Percentiles rank a stretch among this genome's conserved stretches.
Conservation (phyloP, 1,284 basidiomycete genomes). For the Bjerkandera adusta region DNA sequence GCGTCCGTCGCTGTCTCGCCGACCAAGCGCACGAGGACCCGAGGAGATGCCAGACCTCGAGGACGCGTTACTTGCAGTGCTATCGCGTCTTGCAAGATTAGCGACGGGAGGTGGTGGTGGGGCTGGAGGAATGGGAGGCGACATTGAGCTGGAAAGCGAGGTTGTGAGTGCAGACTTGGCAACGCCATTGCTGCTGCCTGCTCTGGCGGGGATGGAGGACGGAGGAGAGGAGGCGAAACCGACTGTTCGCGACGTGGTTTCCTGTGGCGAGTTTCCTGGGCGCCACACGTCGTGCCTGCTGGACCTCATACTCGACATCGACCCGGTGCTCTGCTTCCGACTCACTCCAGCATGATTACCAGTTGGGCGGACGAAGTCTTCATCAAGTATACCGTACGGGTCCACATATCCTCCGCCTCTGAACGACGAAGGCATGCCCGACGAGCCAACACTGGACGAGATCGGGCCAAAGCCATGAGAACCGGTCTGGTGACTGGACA, state of each 20-base stretch:
- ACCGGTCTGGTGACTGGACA: too few relatives aligned
- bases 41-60: constrained; percentile 15
- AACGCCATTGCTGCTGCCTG: constrained; percentile 8
- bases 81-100: constrained; percentile 5
- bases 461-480: too few relatives aligned
- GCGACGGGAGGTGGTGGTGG: neutral
- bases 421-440: neutral
- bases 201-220: constrained; percentile 17
- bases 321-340: constrained; percentile 21
- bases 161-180: constrained; percentile 3
- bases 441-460: neutral
- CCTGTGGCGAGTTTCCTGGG: constrained; percentile 15
- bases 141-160: constrained; percentile 4
- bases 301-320: constrained; percentile 21
- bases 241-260: constrained; percentile 21
- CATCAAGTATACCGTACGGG: too few relatives aligned
- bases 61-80: constrained; percentile 11
- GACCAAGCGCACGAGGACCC: constrained; percentile 4
- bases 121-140: constrained; percentile 3
- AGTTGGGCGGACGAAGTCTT: constrained; percentile 11
- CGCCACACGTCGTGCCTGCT: constrained; percentile 22
- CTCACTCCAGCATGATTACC: constrained; percentile 17
- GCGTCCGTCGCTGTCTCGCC: constrained; percentile 2
- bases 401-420: too few relatives aligned
- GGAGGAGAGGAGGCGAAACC: constrained; percentile 22